Evolutionary conservation across 176 grass and related monocot genomes (phyloP).

Genomic region (Eleusine indica): DNA sequence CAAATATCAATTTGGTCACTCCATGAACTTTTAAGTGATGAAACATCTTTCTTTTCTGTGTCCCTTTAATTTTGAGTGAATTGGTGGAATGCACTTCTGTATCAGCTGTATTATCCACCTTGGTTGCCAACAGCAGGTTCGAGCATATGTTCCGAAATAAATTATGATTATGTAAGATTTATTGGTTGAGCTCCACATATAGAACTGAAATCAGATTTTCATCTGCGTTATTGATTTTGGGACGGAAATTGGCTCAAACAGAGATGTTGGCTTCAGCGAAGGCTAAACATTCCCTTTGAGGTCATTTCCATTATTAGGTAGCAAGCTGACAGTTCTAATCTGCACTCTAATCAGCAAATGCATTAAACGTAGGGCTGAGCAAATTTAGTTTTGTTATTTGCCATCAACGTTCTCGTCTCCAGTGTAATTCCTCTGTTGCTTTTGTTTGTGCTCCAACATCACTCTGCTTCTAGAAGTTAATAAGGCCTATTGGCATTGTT

Average conservation of each 20-base stretch:
- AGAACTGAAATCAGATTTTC: background rate
- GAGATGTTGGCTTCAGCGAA: background rate
- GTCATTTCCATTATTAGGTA: background rate
- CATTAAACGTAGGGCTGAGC: background rate
- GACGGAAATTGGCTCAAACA: background rate
- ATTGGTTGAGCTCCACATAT: background rate
- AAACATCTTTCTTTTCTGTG: background rate
- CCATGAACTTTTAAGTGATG: slow-evolving; percentile 13
- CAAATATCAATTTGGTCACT: background rate
- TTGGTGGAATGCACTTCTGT: slow-evolving; percentile 21
- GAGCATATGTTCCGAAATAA: background rate
- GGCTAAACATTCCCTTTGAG: background rate
- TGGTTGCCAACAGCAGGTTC: background rate
- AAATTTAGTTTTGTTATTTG: background rate
- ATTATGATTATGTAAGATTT: background rate
- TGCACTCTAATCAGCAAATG: background rate
- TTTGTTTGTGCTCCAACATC: background rate
- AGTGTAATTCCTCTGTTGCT: background rate
- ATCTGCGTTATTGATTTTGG: background rate
- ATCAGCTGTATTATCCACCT: background rate
- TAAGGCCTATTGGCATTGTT: too few species aligned
- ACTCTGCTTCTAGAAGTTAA: too few species aligned
- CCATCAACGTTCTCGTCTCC: background rate
- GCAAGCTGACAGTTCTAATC: background rate
- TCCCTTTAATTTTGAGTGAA: background rate